Base-by-base conservation (phyloP, 805 yeast species). In the Cyberlindnera samutprakarnensis region DNA sequence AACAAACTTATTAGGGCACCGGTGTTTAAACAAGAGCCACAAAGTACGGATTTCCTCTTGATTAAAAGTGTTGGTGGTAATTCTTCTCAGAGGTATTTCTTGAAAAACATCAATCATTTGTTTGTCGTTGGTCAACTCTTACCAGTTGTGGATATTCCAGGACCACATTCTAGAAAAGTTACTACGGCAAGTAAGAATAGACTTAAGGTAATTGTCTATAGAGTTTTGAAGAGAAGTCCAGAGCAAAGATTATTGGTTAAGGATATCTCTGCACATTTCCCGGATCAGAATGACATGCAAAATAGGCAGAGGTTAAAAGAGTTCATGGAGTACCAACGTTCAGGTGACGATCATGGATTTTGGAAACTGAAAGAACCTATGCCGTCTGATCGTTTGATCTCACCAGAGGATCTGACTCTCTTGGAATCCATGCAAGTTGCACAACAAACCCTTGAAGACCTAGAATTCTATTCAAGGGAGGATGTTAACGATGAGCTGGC, bases 201-300 rank as follows among this genome's bases (percentile, higher is more conserved):
- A 40, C 62, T 92, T 43, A 87, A 84, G 56, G 88, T 92, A 96
- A 78, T 92, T 46, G 97, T 87, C 2, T 90, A 74, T 49, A 72
- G 97, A 32, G 83, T 87, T 1, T 64, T 92, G 57, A 85, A 87
- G 54, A 74, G 77, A 39, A 77, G 71, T 28, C 81, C 81, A 3
- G 71, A 75, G 23, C 76, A 81, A 24, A 66, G 97, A 23, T 66
- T 92, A 25, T 68, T 84, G 7, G 94, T 92, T 9, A 78, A 78
- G 42, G 97, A 92, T 43, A 84, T 92, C 15, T 77, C 95, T 0
- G 72, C 72, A 31, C 96, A 90, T 62, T 92, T 92, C 53, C 97
- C 98, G 0, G 97, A 87, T 45, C 96, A 88, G 56, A 88, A 83
- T 50, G 97, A 92, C 51, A 88, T 90, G 85, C 98, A 92, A 55